A percentile compares a stretch with the other conserved stretches of the same genome.
These are phyloP conservation scores for Wickerhamiella vanderwaltii DNA, from an alignment of 805 yeast genomes.

Conservation along the genomic window DNA sequence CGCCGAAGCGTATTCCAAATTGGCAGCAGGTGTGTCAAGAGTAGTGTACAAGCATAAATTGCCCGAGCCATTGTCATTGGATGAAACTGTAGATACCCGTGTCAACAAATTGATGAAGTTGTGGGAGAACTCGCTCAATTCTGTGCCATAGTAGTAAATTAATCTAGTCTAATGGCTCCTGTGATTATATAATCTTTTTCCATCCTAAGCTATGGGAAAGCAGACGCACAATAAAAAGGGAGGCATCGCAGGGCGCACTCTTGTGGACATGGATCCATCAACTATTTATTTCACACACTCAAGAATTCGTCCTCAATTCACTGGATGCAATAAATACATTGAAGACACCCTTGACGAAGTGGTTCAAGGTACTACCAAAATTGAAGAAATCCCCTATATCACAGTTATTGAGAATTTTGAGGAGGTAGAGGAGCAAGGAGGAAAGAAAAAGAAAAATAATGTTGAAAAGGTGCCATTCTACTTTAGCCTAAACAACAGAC, in stretches of 20 bases:
- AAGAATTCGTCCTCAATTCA: constrained; percentile 8
- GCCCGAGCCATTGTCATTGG: no score
- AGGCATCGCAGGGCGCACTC: constrained; percentile 4
- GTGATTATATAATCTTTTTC: neutral
- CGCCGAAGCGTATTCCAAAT: neutral
- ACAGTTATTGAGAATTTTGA: constrained; percentile 11
- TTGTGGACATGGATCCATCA: constrained; percentile 11
- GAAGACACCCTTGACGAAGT: constrained; percentile 9
- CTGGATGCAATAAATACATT: constrained; percentile 9
- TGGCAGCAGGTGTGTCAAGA: no score
- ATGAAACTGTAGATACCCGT: no score
- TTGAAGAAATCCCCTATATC: constrained; percentile 9
- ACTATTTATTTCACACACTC: constrained; percentile 9
- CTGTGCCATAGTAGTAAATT: no score
- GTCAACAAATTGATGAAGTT: no score
- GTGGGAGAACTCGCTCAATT: no score
- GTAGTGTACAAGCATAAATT: no score
- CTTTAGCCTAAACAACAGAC: constrained; percentile 10
- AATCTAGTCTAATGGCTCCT: neutral
- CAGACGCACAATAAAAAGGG: constrained; percentile 11
- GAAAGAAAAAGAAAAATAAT: neutral
- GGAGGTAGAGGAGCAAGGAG: constrained; percentile 1
- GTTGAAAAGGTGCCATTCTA: constrained; percentile 6
- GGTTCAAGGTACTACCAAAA: constrained; percentile 4
- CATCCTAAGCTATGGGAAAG: constrained; percentile 3